Base-by-base conservation (phyloP, 2,329 filamentous ascomycete species). In the Aspergillus alliaceus region DNA sequence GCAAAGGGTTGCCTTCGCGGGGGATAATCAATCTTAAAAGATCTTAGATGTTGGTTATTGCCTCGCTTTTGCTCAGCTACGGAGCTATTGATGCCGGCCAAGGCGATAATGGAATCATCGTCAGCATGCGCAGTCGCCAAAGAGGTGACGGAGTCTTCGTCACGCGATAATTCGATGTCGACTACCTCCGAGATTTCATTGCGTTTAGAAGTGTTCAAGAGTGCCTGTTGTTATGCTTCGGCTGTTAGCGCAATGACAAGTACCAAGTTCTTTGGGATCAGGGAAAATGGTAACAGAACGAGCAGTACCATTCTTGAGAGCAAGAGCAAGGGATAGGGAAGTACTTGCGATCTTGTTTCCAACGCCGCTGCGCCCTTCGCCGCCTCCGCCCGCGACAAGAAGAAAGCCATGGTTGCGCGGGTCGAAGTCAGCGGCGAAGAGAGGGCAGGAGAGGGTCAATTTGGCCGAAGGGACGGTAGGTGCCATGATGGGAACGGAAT, bases 81-180 rank as follows among this genome's bases (percentile, higher is more conserved):
- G 57, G 88, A 89, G 58, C 91, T 92, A 73, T 96, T 97, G 77
- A 96, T 88, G 53, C 92, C 92, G 25, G 92, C 90, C 63, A 90
- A 87, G 7, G 86, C 76, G 40, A 84, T 71, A 6, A 84, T 66
- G 70, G 65, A 82, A 63, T 69, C 81, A 71, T 69, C 84, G 51
- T 71, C 80, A 66, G 82, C 86, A 69, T 77, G 83, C 63, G 91
- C 86, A 52, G 89, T 85, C 40, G 87, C 91, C 50, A 97, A 81
- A 54, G 90, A 93, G 63, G 89, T 91, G 57, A 96, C 90, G 56
- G 90, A 96, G 75, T 98, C 93, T 77, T 97, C 93, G 69, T 93
- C 86, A 65, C 86, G 84, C 60, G 90, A 90, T 49, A 96, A 85
- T 58, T 91, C 86, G 68, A 93, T 81, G 65, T 96, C 90, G 62